Base-by-base conservation (phyloP, 306 rosid species). In the Dryas octopetala region DNA sequence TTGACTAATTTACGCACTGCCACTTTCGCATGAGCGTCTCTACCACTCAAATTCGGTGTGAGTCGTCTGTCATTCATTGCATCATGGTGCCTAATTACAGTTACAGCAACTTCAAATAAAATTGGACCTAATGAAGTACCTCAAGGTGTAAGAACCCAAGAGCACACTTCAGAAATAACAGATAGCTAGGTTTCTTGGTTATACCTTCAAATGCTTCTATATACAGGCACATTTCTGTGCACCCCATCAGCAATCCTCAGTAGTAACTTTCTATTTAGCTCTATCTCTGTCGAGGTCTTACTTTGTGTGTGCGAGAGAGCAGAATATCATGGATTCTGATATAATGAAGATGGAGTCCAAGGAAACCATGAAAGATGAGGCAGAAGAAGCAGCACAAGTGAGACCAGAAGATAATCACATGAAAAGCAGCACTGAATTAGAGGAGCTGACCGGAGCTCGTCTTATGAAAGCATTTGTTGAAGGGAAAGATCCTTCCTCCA, bases 401-500 rank as follows among this genome's bases (percentile, higher is more conserved):
- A 8, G 11, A 66, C 40, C 9, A 10, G 17, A 10, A 46, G 46
- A 7, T 46, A 23, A 47, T 9, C 41, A 66, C 23, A 66, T 47
- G 71, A 66, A 66, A 66, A 45, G 62, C 50, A 40, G 49, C 62
- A 53, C 40, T 28, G 47, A 46, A 60, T 53, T 26, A 7, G 66
- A 60, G 58, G 48, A 59, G 76, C 7, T 73, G 47, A 15, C 55
- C 54, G 14, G 38, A 46, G 28, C 17, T 32, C 40, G 38, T 73
- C 76, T 15, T 15, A 61, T 47, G 68, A 73, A 58, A 28, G 48
- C 45, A 47, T 61, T 46, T 46, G 38, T 60, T 28, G 68, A 73
- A 46, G n/a, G 32, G 16, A 59, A 73, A 28, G 76, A 60, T 73
- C 47, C 58, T 2, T 73, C 45, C 17, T 60, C 47, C 68, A 60